Evolutionary conservation across 164 flowering plant species (phyloP), one percentile per base, ranked within the genome.

Genomic region (Echeveria elegans): DNA sequence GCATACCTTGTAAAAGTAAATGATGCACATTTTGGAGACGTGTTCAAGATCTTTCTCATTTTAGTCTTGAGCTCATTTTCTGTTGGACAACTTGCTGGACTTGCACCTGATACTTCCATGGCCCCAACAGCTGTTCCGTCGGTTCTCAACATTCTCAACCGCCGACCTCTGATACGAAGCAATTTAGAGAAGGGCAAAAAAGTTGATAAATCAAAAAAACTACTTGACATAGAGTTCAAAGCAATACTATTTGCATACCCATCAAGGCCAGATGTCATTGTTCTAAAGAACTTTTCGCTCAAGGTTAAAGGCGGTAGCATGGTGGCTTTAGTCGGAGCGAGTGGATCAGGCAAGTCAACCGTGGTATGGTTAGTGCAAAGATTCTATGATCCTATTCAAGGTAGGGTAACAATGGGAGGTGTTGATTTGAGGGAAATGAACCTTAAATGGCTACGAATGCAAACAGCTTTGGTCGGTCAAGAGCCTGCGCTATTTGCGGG

Each of bases 291-390:
- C 19, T 89, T 89, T 32, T 67, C 70, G 16, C 67, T 89, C 56
- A 85, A 83, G 75, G 72, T 89, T 19, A 83, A 73, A 69, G 82
- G 82, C 0, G 88, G 96, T 8, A 80, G 78, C 61, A 81, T 75
- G 82, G 88, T 89, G 77, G 96, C 86, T 5, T 28, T 87, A 68
- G 96, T 87, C 2, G 90, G 92, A 23, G 82, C 74, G 30, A 87
- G 92, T 76, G 96, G 96, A 63, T 81, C 83, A 0, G 96, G 96
- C 24, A 88, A 89, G 70, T 85, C 90, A 31, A 89, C 92, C 0
- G 86, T 89, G 26, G 21, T 87, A 19, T 86, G 92, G 90, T 52
- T 89, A 30, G 68, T 81, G 29, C 87, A 87, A 72, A 82, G 96
- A 74, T 89, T 89, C 71, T 89, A 89, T 67, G 92, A 89, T 72